Evolutionary conservation across 495 filamentous ascomycete genomes (phyloP), one percentile per base, ranked within the genome.

Genomic region (Penicillium riverlandense): DNA sequence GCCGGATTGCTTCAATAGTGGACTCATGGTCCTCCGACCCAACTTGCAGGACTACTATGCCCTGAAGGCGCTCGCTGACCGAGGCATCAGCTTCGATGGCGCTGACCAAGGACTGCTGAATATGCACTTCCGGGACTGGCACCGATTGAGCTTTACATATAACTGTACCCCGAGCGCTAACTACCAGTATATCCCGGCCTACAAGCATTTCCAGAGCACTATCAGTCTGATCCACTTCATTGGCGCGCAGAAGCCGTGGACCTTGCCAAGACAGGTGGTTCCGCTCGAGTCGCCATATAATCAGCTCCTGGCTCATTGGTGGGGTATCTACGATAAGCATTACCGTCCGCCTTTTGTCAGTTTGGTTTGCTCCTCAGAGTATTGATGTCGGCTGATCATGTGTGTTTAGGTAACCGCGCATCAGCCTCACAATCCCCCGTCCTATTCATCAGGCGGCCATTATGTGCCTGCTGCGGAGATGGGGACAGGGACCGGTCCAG

Each of bases 1-100:
- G 94, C 92, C 92, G 29, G 92, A 99, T 69, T 78, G 88, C 48
- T 99, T 99, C 77, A 99, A 99, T 69, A 90, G 87, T 37, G 92
- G 92, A 45, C 75, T 99, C 40, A 92, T 99, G 86, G 87, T 85
- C 35, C 64, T 97, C 36, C 84, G 78, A 22, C 92, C 92, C 12
- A 87, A 95, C 62, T 67, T 88, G 75, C 83, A 83, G 41, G 90
- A 94, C 46, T 96, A 92, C 63, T 83, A 85, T 57, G 84, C 88
- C 16, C 73, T 99, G 54, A 72, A 79, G 47, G 85, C 85, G 39
- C 76, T 96, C 62, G 90, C 94, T 27, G 76, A 88, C 48, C 69
- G 83, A 30, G 90, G 89, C 39, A 85, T 88, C 59, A 95, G 89
- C 53, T 99, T 99, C 54, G 92, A 99, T 66, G 94, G 92, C 16